A percentile compares a stretch with the other conserved stretches of the same genome.
Conservation (phyloP, 2,329 filamentous ascomycete species). For the Fusarium sp. region DNA sequence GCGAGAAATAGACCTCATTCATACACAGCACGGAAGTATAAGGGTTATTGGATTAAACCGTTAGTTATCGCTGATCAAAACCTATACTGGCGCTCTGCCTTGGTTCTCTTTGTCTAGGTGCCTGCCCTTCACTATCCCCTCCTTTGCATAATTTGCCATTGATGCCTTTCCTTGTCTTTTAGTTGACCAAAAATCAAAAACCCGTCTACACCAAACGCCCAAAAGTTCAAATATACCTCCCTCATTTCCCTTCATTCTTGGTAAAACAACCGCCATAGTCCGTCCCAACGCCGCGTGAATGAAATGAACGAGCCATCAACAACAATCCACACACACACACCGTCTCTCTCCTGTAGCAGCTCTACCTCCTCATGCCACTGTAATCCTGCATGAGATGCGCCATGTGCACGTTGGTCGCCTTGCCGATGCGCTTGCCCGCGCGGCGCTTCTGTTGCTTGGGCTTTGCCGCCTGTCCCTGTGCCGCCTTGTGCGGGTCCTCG, state of each 20-base stretch:
- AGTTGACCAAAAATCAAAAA: conserved; percentile 13
- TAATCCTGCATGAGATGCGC: conserved; percentile 79
- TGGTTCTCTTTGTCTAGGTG: conserved; percentile 17
- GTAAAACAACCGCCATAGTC: conserved; percentile 3
- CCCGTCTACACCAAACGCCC: conserved; percentile 25
- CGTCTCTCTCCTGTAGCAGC: background rate
- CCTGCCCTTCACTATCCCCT: conserved; percentile 4
- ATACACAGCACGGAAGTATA: background rate
- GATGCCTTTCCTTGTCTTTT: conserved; percentile 7
- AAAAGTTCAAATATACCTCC: background rate
- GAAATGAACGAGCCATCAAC: conserved; percentile 7
- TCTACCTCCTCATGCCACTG: conserved; percentile 56
- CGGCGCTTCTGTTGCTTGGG: conserved; percentile 78
- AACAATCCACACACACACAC: background rate
- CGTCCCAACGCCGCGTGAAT: conserved; percentile 25
- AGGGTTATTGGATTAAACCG: conserved; percentile 9
- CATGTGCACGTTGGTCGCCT: conserved; percentile 91
- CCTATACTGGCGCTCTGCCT: conserved; percentile 23
- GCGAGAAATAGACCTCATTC: background rate
- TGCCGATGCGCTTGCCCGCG: conserved; percentile 70
- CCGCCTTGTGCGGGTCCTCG: conserved; percentile 70
- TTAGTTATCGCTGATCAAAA: conserved; percentile 20
- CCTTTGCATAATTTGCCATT: conserved; percentile 5
- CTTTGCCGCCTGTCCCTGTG: conserved; percentile 56
- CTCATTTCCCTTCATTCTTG: conserved; percentile 3